Conservation (phyloP, 1,284 basidiomycete species). For the Ustilago trichophora region DNA sequence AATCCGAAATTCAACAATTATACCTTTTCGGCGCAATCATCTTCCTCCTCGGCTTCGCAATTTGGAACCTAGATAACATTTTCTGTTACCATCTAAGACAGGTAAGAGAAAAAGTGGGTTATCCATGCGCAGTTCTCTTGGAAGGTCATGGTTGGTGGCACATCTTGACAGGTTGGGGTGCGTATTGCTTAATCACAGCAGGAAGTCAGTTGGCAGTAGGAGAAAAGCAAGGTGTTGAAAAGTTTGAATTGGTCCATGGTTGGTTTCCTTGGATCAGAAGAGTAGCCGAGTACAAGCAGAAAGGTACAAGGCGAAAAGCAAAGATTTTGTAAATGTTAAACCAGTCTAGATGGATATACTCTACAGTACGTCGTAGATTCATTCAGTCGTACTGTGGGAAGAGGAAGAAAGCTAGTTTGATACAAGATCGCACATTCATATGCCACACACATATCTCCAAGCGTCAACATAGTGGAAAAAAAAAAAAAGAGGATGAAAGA, state of each 20-base stretch:
- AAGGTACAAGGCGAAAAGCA: background rate
- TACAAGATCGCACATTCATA: too few relatives aligned
- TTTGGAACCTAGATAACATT: constrained; percentile 72
- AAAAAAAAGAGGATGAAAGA: too few relatives aligned
- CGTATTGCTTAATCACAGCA: constrained; percentile 68
- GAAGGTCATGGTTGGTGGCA: constrained; percentile 70
- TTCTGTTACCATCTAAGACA: constrained; percentile 66
- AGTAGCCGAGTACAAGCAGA: constrained; percentile 21
- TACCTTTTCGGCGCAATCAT: constrained; percentile 47
- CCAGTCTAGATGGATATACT: too few relatives aligned
- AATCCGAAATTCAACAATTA: constrained; percentile 13
- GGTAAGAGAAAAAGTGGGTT: constrained; percentile 46
- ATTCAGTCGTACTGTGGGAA: too few relatives aligned
- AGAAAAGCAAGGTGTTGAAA: constrained; percentile 48
- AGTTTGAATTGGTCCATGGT: constrained; percentile 20
- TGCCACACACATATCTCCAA: too few relatives aligned
- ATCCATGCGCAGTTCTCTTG: constrained; percentile 48
- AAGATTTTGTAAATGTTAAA: background rate
- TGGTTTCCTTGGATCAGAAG: constrained; percentile 41
- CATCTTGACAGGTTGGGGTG: constrained; percentile 69
- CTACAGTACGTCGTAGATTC: too few relatives aligned
- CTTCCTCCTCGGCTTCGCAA: constrained; percentile 68
- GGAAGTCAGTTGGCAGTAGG: constrained; percentile 38
- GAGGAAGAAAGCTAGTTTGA: too few relatives aligned
- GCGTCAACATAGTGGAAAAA: too few relatives aligned